Base-by-base conservation (phyloP, 352 stramenopile species). In the Pythium scleroteichum region DNA sequence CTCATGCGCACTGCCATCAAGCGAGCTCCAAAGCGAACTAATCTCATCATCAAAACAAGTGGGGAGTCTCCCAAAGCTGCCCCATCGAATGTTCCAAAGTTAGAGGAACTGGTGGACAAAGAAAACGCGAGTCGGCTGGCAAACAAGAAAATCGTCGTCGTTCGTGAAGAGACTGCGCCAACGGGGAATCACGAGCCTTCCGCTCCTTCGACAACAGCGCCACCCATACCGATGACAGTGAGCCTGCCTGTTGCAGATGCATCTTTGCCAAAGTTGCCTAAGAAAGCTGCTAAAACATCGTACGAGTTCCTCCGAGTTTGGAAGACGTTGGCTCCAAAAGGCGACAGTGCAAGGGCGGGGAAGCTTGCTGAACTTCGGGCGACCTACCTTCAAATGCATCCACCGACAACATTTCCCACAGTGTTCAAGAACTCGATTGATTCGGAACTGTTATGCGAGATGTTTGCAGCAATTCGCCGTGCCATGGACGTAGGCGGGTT, bases 261-360 rank as follows among this genome's bases (percentile, higher is more conserved):
- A 4, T 65, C 76, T 12, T 39, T 88, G 2, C 81, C 75, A 2
- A 85, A 79, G 24, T 42, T 93, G 2, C 81, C 86, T 0, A 86
- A 77, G 62, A 92, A 85, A 53, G 66, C 72, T 41, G 81, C 86
- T 8, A 42, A 67, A 29, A 90, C 82, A 23, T 85, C 84, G 22
- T 95, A 94, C 59, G 86, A 93, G 64, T 94, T 95, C 49, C 48
- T 53, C 33, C 80, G 83, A 4, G 78, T 94, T 26, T 95, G 87
- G 87, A 90, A 90, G 44, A 79, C 73, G 13, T 66, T 95, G 20
- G 71, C 52, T 23, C 62, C 75, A 7, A 80, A 77, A 46, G 76
- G 75, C n/a, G 64, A 79, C 45, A 29, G 40, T 1, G 70, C 71
- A 3, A 64, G 71, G 10, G 62, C 53, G 8, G 38, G 38, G 12